Conservation (phyloP, 495 filamentous ascomycete species). For the Neurospora sp. region DNA sequence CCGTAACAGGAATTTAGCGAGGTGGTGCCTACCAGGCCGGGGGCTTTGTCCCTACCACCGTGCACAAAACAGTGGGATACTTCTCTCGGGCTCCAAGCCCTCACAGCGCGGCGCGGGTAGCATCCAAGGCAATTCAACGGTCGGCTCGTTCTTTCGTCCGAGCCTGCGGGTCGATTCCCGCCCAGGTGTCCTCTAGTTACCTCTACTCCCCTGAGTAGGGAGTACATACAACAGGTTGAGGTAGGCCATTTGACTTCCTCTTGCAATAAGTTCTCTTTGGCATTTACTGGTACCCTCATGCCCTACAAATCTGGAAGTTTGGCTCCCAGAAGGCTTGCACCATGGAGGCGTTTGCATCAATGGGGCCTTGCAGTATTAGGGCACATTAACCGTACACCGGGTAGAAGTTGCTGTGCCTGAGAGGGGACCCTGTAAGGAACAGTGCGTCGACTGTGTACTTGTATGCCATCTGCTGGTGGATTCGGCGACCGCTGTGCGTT, state of each 20-base stretch:
- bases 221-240: background rate
- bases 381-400: background rate
- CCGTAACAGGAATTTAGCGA: background rate
- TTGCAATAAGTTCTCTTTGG: background rate
- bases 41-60: background rate
- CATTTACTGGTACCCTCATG: background rate
- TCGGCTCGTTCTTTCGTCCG: slow-evolving; percentile 28
- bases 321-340: background rate
- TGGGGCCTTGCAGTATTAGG: background rate
- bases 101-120: slow-evolving; percentile 1
- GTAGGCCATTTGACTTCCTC: background rate
- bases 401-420: background rate
- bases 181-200: background rate
- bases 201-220: background rate
- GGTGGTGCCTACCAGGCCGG: background rate
- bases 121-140: slow-evolving; percentile 10
- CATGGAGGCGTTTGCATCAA: background rate
- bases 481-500: background rate
- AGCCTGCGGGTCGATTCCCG: slow-evolving; percentile 10
- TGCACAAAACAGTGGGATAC: background rate
- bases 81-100: slow-evolving; percentile 8
- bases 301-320: background rate
- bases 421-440: background rate
- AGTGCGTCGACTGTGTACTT: background rate
- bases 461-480: background rate